Conservation (phyloP, 192 early-diverging fungal genomes). For the Dissophora globulifera region DNA sequence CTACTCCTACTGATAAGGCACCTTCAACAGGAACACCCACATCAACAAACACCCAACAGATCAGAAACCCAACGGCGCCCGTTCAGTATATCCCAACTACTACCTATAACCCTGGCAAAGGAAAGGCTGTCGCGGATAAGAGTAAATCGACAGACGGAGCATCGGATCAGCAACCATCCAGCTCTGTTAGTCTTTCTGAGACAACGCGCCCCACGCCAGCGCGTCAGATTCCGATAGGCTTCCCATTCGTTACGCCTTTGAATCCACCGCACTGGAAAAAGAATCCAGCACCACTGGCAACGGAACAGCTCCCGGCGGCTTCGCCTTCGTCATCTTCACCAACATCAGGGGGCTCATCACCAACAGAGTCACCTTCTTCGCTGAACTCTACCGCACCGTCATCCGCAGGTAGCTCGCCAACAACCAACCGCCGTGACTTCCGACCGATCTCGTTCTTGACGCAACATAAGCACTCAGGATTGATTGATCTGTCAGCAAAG, state of each 20-base stretch:
- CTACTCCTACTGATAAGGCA: constrained; percentile 7
- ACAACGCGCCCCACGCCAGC: constrained; percentile 40
- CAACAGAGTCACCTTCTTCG: constrained; percentile 18
- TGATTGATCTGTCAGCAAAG: background rate
- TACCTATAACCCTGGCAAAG: constrained; percentile 2
- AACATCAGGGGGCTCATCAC: background rate
- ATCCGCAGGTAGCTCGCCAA: constrained; percentile 5
- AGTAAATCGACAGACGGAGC: too few relatives aligned
- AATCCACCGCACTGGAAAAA: constrained; percentile 36
- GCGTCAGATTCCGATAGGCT: constrained; percentile 45
- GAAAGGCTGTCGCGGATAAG: background rate
- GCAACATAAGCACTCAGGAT: constrained; percentile 5
- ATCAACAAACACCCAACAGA: too few relatives aligned
- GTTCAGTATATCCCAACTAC: constrained; percentile 1
- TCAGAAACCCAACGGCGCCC: constrained; percentile 2
- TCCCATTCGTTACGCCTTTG: constrained; percentile 43
- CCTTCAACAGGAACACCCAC: background rate
- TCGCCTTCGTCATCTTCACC: constrained; percentile 5
- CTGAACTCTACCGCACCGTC: constrained; percentile 12
- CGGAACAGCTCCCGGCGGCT: background rate
- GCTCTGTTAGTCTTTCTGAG: background rate
- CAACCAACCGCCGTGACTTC: constrained; percentile 27
- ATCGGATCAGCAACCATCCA: background rate
- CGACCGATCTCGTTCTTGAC: constrained; percentile 45
- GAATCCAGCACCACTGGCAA: constrained; percentile 3